A percentile compares a stretch with the other conserved stretches of the same genome.
These are phyloP conservation scores for Ascochyta fabae DNA, from an alignment of 2,329 filamentous ascomycete genomes.

Conservation along the genomic window DNA sequence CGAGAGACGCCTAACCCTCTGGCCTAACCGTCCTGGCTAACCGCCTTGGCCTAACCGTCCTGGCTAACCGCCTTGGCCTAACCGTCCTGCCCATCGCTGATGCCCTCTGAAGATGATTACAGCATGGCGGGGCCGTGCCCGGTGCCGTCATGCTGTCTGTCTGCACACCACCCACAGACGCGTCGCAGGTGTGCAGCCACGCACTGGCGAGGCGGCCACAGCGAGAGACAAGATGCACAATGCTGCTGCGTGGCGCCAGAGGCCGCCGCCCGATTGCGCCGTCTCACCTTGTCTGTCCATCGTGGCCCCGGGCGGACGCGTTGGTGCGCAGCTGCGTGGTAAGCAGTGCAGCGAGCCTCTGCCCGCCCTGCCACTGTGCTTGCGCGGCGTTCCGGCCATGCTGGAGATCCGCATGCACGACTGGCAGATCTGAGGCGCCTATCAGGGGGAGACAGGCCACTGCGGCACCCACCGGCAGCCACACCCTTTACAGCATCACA, in stretches of 20 bases:
- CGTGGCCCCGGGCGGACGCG: too few relatives aligned
- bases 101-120: constrained; percentile 1
- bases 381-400: constrained; percentile 20
- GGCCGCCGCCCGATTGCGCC: background rate
- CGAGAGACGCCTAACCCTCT: background rate
- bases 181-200: constrained; percentile 12
- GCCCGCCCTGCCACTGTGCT: constrained; percentile 9
- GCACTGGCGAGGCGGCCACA: background rate
- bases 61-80: background rate
- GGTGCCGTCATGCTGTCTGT: constrained; percentile 28
- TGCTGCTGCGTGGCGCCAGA: background rate
- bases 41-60: background rate
- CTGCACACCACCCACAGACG: background rate
- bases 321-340: background rate
- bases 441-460: constrained; percentile 15
- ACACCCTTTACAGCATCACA: background rate
- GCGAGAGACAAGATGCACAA: background rate
- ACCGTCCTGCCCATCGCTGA: constrained; percentile 1
- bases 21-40: too few relatives aligned
- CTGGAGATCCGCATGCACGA: constrained; percentile 21
- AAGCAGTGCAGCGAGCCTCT: constrained; percentile 1
- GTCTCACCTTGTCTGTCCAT: background rate
- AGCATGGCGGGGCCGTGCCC: constrained; percentile 28
- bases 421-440: constrained; percentile 18
- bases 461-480: background rate